Evolutionary conservation across 2,329 filamentous ascomycete species (phyloP), one percentile per base, ranked within the genome.

Genomic region (Stachybotrys chartarum): DNA sequence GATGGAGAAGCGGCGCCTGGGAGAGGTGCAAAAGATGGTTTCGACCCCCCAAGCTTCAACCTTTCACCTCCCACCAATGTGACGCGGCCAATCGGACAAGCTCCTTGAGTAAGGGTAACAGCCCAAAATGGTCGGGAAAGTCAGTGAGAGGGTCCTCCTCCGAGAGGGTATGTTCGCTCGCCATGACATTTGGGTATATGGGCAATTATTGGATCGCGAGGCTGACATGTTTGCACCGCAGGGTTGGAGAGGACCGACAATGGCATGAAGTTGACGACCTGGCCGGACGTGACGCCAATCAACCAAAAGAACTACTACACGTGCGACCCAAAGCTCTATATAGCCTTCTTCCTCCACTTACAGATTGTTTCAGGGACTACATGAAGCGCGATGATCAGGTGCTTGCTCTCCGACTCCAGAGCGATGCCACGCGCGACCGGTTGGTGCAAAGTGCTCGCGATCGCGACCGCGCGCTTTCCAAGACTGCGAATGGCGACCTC

Each of bases 221-320:
- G 59, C 63, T 68, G 60, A 68, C 63, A 56, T 24, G 39, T 45
- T 54, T 48, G 47, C 51, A 46, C 30, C 30, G 44, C 69, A 97
- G 93, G 94, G 61, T 85, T 99, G 61, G 91, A 96, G 76, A 84
- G 93, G 69, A 97, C 94, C 58, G 94, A 99, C 78, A 99, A 99
- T 83, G 92, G 93, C 75, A 93, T 99, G 87, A 94, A 92, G 68
- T 84, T 94, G 68, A 90, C 91, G 51, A 95, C 82, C 70, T 99
- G 94, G 93, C 93, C 94, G 10, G 88, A 94, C 67, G 86, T 96
- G 56, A 81, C 84, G 48, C 90, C 94, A 65, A 99, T 99, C 74
- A 99, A 99, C 70, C 94, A 99, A 72, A 99, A 99, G 78, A 99
- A 99, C 72, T 99, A 99, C 73, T 97, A 97, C 72, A 96, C 92